phyloP scores from a whole-genome alignment of 108 stramenopile species.

The Asterionellopsis glacialis region DNA sequence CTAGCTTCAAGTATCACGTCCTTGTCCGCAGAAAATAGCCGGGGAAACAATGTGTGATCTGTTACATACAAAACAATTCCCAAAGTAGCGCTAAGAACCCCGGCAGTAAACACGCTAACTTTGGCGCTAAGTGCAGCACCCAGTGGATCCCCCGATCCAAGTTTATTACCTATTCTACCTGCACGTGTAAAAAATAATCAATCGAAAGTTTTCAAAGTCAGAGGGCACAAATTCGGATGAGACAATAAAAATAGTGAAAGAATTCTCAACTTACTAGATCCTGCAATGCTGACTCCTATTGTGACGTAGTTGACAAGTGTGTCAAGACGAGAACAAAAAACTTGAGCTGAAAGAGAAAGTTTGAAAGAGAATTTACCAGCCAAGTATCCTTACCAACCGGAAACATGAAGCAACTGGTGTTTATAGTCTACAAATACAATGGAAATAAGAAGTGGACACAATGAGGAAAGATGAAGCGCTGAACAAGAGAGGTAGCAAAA shows the following conservation, averaged over 20 bases:
- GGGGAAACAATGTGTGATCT: constrained; percentile 47
- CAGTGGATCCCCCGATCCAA: constrained; percentile 25
- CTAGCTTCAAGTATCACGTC: constrained; percentile 38
- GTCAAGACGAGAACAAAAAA: too few species aligned
- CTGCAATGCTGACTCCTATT: constrained; percentile 29
- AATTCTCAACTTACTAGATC: not conserved
- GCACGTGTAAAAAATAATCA: too few species aligned
- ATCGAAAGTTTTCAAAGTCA: too few species aligned
- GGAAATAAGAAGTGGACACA: too few species aligned
- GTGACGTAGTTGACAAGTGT: too few species aligned
- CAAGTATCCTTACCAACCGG: constrained; percentile 16
- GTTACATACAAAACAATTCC: constrained; percentile 32
- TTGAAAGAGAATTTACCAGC: too few species aligned
- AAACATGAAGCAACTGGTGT: constrained; percentile 60
- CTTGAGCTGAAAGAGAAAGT: too few species aligned
- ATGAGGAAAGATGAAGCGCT: too few species aligned
- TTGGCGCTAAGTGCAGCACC: constrained; percentile 29
- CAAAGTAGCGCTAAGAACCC: constrained; percentile 20
- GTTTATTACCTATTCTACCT: constrained; percentile 42
- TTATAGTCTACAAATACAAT: constrained; percentile 32
- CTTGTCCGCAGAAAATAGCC: constrained; percentile 39
- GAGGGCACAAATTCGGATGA: too few species aligned
- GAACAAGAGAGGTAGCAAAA: too few species aligned
- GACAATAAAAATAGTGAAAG: too few species aligned
- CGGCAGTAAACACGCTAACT: constrained; percentile 29